Base-by-base conservation (phyloP, 2,329 filamentous ascomycete genomes). In the Talaromyces sp. region DNA sequence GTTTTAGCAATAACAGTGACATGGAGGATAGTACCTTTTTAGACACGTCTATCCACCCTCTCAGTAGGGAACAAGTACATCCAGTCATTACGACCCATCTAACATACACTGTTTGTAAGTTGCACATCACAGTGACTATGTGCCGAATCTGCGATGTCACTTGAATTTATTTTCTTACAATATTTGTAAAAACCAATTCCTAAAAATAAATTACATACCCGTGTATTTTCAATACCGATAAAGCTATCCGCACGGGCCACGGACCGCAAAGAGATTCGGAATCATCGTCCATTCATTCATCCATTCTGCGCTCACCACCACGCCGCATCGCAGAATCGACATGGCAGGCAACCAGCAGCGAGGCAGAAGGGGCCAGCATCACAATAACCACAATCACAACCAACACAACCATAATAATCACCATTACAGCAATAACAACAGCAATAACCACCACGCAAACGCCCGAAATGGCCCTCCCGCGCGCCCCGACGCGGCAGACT, bases 311-410 rank as follows among this genome's bases (percentile, higher is more conserved):
- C 9, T 46, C 43, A 24, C 9, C 43, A 19, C 21, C 21, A 21
- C 43, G 43, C 43, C 11, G 21, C 43, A 46, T 21, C 43, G 5
- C 43, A 50, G 19, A 26, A 3, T 50, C 35, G 24, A 27, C 21
- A 61, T 61, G 59, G 59, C 51, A 43, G 59, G 59, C 52, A 54
- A 58, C 43, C 59, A 57, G 46, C 56, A 61, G 24, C 51, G 59
- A 12, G 51, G 51, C 19, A 46, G 59, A 55, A 50, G 50, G 50
- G 56, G 51, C n/a, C 9, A 46, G 24, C 54, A 56, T 41, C 55
- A 56, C 31, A 58, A 61, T 27, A 43, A 38, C 10, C 50, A 43
- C 17, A 43, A 43, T 17, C 9, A 41, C 9, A 12, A 38, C n/a
- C 38, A n/a, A n/a, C 50, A 43, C 17, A 43, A 43, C 3, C 9